Percentiles rank a stretch among this genome's conserved stretches.
Conservation (phyloP, 495 filamentous ascomycete species). For the Neurospora sp. region DNA sequence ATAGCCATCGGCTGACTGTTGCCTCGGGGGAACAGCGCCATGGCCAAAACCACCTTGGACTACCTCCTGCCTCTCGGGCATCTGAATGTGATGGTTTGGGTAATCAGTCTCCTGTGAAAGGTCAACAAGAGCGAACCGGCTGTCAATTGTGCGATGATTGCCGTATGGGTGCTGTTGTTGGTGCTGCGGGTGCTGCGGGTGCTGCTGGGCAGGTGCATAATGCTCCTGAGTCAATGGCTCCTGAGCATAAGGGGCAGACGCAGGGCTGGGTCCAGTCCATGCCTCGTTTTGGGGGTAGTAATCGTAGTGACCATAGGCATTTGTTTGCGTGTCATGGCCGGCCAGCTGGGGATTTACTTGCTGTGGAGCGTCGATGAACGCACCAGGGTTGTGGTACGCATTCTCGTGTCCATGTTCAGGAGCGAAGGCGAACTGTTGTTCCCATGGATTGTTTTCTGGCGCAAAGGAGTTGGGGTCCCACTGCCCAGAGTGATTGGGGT, state of each 20-base stretch:
- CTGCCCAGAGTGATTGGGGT: slow-evolving; percentile 9
- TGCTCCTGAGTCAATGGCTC: background rate
- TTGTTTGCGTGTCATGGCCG: slow-evolving; percentile 6
- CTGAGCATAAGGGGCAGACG: slow-evolving; percentile 10
- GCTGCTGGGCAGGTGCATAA: background rate
- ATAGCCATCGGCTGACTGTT: slow-evolving; percentile 9
- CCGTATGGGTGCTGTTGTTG: slow-evolving; percentile 8
- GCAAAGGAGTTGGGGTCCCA: slow-evolving; percentile 17
- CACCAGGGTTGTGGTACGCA: slow-evolving; percentile 12
- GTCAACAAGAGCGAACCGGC: slow-evolving; percentile 14
- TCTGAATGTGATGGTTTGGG: slow-evolving; percentile 7
- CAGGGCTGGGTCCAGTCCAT: slow-evolving; percentile 10
- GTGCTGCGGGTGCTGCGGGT: slow-evolving; percentile 5
- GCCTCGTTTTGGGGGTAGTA: slow-evolving; percentile 10
- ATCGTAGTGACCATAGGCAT: slow-evolving; percentile 10
- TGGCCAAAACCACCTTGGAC: slow-evolving; percentile 7
- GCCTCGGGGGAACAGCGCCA: background rate
- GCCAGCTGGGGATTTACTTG: slow-evolving; percentile 16
- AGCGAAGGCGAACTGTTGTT: slow-evolving; percentile 18
- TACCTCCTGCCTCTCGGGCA: slow-evolving; percentile 7
- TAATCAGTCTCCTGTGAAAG: slow-evolving; percentile 8
- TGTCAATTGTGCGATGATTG: slow-evolving; percentile 6
- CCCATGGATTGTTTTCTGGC: slow-evolving; percentile 8
- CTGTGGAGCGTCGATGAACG: slow-evolving; percentile 5
- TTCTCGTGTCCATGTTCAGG: slow-evolving; percentile 7